Conservation (phyloP, 2,329 filamentous ascomycete species). For the Raffaelea deltoideospora region DNA sequence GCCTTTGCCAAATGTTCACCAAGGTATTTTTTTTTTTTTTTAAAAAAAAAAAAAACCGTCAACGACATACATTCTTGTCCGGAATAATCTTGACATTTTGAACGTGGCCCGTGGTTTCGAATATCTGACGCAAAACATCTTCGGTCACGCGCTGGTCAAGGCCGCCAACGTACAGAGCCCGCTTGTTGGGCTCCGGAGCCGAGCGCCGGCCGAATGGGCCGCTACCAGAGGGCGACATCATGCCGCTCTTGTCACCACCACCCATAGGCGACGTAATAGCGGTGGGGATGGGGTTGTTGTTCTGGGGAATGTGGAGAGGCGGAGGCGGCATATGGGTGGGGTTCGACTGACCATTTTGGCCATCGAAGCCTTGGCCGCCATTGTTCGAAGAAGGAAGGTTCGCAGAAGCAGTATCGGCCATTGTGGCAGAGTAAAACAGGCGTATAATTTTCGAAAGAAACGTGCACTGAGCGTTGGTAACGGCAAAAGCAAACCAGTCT, state of each 20-base stretch:
- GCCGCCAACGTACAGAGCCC: slow-evolving; percentile 88
- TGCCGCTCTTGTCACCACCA: slow-evolving; percentile 41
- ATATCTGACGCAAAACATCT: slow-evolving; percentile 92
- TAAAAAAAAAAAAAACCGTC: too few relatives aligned
- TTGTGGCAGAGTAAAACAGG: slow-evolving; percentile 25
- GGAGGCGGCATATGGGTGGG: slow-evolving; percentile 76
- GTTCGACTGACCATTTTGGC: slow-evolving; percentile 56
- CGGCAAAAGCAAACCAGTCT: too few relatives aligned
- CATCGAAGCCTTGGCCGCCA: slow-evolving; percentile 64
- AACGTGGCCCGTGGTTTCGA: slow-evolving; percentile 96
- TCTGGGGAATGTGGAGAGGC: slow-evolving; percentile 85
- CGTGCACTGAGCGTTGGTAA: too few relatives aligned
- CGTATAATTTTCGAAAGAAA: too few relatives aligned
- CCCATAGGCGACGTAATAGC: slow-evolving; percentile 82
- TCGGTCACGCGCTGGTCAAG: slow-evolving; percentile 91
- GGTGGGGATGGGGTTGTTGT: slow-evolving; percentile 88
- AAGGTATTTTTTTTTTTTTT: too few relatives aligned
- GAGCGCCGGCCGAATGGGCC: slow-evolving; percentile 75
- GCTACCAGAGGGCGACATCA: slow-evolving; percentile 75
- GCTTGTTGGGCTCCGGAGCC: slow-evolving; percentile 96
- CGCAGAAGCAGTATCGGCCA: slow-evolving; percentile 59
- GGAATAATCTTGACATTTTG: slow-evolving; percentile 99
- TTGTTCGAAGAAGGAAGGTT: slow-evolving; percentile 56
- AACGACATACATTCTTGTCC: slow-evolving; percentile 90
- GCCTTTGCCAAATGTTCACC: too few relatives aligned